Percentiles rank a stretch among this genome's conserved stretches.
Evolutionary conservation across 2,329 filamentous ascomycete genomes (phyloP).

Genomic region (Erysiphe neolycopersici): DNA sequence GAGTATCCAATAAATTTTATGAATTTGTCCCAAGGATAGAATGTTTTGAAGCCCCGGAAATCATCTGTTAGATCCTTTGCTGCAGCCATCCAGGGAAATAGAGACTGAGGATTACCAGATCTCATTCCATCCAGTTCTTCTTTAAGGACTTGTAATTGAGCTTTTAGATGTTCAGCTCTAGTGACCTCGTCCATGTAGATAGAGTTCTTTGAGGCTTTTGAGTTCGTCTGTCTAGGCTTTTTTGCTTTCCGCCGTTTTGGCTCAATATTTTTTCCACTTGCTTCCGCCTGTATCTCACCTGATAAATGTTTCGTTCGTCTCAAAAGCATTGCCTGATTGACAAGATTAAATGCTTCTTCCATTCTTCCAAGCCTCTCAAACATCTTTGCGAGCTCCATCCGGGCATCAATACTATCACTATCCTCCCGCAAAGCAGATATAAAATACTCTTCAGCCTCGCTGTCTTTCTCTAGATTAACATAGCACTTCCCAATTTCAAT

Average conservation of each 20-base stretch:
- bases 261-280: neutral
- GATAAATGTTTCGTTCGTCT: constrained; percentile 16
- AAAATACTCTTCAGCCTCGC: constrained; percentile 53
- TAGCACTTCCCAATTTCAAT: constrained; percentile 34
- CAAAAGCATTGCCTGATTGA: constrained; percentile 46
- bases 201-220: neutral
- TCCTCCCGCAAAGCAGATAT: constrained; percentile 48
- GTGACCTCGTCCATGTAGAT: constrained; percentile 1
- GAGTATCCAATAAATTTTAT: constrained; percentile 25
- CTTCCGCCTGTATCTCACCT: neutral
- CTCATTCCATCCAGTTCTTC: constrained; percentile 16
- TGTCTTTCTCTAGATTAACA: constrained; percentile 30
- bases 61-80: constrained; percentile 33
- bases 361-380: constrained; percentile 51
- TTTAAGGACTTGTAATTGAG: constrained; percentile 17
- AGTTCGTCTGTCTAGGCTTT: neutral
- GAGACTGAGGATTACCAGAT: constrained; percentile 6
- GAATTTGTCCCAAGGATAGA: constrained; percentile 41
- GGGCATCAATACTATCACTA: constrained; percentile 44
- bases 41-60: constrained; percentile 33
- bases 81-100: constrained; percentile 26
- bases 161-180: constrained; percentile 13
- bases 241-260: neutral
- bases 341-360: constrained; percentile 51
- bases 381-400: constrained; percentile 56